Conservation (phyloP, 2,329 filamentous ascomycete species). For the Fusarium cyanostomum region DNA sequence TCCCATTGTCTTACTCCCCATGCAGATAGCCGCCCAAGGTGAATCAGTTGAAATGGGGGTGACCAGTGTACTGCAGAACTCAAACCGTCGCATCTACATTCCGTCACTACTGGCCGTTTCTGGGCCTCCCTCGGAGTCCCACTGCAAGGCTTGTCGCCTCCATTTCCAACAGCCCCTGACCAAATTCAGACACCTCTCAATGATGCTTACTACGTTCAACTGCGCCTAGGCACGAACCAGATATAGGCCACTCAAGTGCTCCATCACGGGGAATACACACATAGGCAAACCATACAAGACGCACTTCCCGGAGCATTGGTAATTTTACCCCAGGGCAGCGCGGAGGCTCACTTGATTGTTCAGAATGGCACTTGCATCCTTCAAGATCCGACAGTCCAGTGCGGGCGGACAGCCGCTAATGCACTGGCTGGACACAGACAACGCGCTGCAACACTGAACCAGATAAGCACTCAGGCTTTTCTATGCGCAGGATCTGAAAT, state of each 20-base stretch:
- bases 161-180: not conserved
- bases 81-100: not conserved
- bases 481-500: conserved; percentile 7
- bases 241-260: not conserved
- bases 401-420: not conserved
- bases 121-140: not conserved
- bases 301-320: not conserved
- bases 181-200: not conserved
- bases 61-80: not conserved
- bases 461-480: conserved; percentile 4
- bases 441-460: not conserved
- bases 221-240: not conserved
- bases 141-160: not conserved
- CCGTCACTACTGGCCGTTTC: not conserved
- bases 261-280: not conserved
- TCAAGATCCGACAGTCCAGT: not conserved
- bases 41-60: not conserved
- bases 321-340: not conserved
- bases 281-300: not conserved
- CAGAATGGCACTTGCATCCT: not conserved
- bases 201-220: not conserved
- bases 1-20: not conserved
- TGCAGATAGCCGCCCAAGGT: not conserved
- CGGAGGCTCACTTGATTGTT: not conserved
- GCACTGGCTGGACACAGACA: conserved; percentile 3